Evolutionary conservation across 345 rosid species (phyloP).

Genomic region (Mercurialis annua): DNA sequence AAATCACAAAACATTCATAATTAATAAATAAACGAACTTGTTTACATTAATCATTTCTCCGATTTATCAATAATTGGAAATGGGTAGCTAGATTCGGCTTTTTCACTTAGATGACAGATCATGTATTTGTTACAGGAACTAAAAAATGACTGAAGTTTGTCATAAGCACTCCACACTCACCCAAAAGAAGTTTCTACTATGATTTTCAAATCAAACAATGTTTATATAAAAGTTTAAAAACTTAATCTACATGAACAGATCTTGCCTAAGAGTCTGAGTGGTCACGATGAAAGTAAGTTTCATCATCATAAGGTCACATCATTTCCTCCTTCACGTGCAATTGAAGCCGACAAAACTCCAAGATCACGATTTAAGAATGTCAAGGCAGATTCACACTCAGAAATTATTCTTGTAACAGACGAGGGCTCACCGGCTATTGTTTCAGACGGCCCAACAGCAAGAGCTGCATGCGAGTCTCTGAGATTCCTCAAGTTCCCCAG

Average conservation of each 20-base stretch:
- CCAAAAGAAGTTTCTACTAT: not conserved
- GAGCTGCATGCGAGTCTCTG: constrained; percentile 92
- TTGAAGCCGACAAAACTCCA: constrained; percentile 81
- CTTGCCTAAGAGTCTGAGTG: too few species aligned
- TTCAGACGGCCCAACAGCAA: constrained; percentile 79
- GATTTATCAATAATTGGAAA: too few species aligned
- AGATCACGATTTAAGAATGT: constrained; percentile 86
- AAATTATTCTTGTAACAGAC: constrained; percentile 80
- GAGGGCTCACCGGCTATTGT: constrained; percentile 82
- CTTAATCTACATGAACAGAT: not conserved
- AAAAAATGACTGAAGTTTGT: not conserved
- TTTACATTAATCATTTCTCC: too few species aligned
- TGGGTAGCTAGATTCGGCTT: not conserved
- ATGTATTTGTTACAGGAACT: too few species aligned
- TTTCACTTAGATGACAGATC: too few species aligned
- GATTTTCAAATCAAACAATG: not conserved
- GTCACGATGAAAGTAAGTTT: not conserved
- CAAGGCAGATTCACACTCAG: constrained; percentile 83
- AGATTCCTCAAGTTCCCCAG: constrained; percentile 92
- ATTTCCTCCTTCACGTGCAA: constrained; percentile 63
- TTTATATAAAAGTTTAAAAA: not conserved
- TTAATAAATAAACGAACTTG: too few species aligned
- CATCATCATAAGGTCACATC: constrained; percentile 8
- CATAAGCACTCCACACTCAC: not conserved
- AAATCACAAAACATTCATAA: too few species aligned